phyloP scores from a whole-genome alignment of 352 stramenopile genomes.

The Globisporangium recalcitrans region DNA sequence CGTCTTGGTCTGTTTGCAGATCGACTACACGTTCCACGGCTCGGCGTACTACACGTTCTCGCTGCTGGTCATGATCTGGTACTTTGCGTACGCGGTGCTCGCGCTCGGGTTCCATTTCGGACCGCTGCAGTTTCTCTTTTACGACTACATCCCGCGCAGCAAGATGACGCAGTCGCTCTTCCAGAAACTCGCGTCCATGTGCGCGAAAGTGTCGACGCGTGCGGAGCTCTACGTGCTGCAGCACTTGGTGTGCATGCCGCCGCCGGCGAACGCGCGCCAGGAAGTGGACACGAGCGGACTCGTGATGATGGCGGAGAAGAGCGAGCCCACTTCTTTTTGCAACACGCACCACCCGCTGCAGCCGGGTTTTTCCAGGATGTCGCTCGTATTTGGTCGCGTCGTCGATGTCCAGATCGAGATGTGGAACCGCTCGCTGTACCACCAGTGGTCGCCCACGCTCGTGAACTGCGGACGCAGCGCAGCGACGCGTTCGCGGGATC shows the following conservation, averaged over 20 bases:
- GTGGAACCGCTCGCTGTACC: constrained; percentile 68
- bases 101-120: constrained; percentile 77
- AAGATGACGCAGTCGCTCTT: constrained; percentile 53
- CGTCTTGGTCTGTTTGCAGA: constrained; percentile 25
- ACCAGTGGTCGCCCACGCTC: constrained; percentile 29
- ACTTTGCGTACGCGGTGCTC: constrained; percentile 58
- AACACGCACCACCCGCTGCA: constrained; percentile 8
- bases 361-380: constrained; percentile 34
- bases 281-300: constrained; percentile 8
- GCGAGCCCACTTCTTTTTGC: constrained; percentile 16
- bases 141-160: constrained; percentile 53
- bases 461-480: constrained; percentile 4
- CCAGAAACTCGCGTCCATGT: constrained; percentile 33
- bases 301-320: constrained; percentile 23
- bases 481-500: constrained; percentile 19
- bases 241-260: constrained; percentile 40
- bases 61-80: constrained; percentile 58
- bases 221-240: constrained; percentile 52
- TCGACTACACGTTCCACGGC: constrained; percentile 77
- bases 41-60: constrained; percentile 63
- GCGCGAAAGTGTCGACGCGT: constrained; percentile 34
- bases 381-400: constrained; percentile 49
- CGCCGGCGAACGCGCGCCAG: constrained; percentile 13
- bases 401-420: constrained; percentile 51
- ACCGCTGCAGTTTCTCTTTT: constrained; percentile 75